phyloP scores from a whole-genome alignment of 2,329 filamentous ascomycete genomes.

The Penicillium fuscoglaucum region DNA sequence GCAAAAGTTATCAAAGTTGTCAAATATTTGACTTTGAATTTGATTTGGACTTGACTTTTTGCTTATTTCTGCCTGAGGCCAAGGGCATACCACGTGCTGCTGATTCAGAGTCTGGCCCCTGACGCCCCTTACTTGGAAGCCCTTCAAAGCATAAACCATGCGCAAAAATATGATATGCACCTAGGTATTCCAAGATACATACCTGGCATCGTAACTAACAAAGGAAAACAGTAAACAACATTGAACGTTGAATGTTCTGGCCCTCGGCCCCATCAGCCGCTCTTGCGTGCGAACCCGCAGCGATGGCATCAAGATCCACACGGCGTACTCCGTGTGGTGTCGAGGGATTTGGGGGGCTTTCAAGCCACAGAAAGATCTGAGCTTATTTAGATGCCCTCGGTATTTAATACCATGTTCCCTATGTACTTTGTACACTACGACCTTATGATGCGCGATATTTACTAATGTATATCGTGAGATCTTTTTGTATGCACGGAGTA shows the following conservation, averaged over 20 bases:
- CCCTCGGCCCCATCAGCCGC: neutral
- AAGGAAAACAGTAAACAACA: neutral
- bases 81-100: neutral
- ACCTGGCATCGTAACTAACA: neutral
- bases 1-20: neutral
- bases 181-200: neutral
- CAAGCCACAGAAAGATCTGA: constrained; percentile 5
- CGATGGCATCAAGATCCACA: constrained; percentile 12
- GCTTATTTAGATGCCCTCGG: constrained; percentile 2
- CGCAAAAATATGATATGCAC: too few relatives aligned
- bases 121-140: neutral
- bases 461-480: too few relatives aligned
- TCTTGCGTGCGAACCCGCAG: constrained; percentile 16
- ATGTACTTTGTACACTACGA: neutral
- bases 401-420: neutral
- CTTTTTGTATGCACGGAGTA: neutral
- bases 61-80: neutral
- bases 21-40: neutral
- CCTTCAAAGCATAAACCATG: neutral
- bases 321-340: neutral
- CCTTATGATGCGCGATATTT: neutral
- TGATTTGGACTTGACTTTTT: neutral
- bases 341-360: neutral
- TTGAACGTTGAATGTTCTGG: neutral
- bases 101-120: neutral